These are phyloP conservation scores for Articulospora tetracladia DNA, from an alignment of 495 filamentous ascomycete species.

Conservation along the genomic window DNA sequence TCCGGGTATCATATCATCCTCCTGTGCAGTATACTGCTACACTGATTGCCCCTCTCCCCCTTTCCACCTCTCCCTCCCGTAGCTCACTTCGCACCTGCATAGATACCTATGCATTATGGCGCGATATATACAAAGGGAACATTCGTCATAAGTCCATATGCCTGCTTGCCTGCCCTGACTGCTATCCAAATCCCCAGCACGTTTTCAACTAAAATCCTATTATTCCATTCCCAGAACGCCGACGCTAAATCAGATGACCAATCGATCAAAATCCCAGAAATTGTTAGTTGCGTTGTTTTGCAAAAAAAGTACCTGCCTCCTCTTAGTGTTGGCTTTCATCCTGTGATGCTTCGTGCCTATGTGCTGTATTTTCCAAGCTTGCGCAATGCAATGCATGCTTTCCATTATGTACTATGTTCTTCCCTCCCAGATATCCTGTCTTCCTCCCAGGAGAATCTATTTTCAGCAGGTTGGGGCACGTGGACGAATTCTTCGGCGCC, in stretches of 20 bases:
- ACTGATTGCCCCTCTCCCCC: no score
- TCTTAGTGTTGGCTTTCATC: not conserved
- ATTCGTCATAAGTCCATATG: not conserved
- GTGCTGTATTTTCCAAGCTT: not conserved
- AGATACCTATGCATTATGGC: not conserved
- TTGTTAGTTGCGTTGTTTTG: not conserved
- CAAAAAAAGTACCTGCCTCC: not conserved
- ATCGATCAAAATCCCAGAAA: not conserved
- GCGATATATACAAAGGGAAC: not conserved
- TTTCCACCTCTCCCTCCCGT: not conserved
- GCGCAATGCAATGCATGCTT: not conserved
- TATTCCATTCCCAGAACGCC: not conserved
- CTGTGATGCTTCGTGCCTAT: not conserved
- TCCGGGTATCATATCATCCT: not conserved
- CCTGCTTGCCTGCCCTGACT: not conserved
- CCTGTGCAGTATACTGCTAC: not conserved
- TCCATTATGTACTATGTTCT: not conserved
- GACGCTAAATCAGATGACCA: not conserved
- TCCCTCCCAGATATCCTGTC: constrained; percentile 24
- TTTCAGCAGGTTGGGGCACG: constrained; percentile 45
- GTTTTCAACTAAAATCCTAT: not conserved
- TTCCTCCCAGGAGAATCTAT: constrained; percentile 50
- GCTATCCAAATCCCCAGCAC: no score
- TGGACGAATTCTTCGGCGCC: constrained; percentile 42
- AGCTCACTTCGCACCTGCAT: not conserved